Evolutionary conservation across 2,329 filamentous ascomycete genomes (phyloP), one percentile per base, ranked within the genome.

Genomic region (Shiraia bambusicola): DNA sequence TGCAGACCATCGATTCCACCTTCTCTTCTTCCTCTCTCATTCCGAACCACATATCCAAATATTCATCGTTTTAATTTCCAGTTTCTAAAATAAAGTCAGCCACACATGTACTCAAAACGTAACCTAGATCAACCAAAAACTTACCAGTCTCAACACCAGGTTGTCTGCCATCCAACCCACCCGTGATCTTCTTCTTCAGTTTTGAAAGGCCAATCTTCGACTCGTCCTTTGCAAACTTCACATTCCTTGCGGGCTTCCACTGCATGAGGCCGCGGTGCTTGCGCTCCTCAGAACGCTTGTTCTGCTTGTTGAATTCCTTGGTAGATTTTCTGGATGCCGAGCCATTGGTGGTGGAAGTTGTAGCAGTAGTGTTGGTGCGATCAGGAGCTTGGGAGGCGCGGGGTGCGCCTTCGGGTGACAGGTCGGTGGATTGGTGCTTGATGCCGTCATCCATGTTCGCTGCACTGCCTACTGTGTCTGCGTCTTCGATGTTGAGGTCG

Each of bases 221-320:
- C 73, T 97, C 88, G 58, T 96, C 79, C 71, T 93, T 95, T 30
- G 85, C 91, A 66, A 96, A 97, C 53, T 84, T 82, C 15, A 82
- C 76, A 63, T 95, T 95, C 28, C 92, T 78, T 65, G 91, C 87
- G 0, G 92, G 91, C 61, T 84, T 87, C 90, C 91, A 97, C 68
- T 97, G 92, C 88, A 96, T 95, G 63, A 95, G 60, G 0, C 92
- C 92, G 9, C 91, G 79, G 56, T 96, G 90, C 71, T 91, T 89
- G 1, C 91, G 81, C 65, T 91, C 86, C 64, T 96, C 76, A 32
- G 73, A 71, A 34, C 87, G 83, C 49, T 86, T 82, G 62, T 84
- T 88, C 49, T 82, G 78, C 42, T 76, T 75, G 56, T 82, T 83
- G 64, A 86, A 82, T 15, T 84, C 78, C 63, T 83, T 83, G 61